A percentile compares a stretch with the other conserved stretches of the same genome.
Conservation (phyloP, 2,329 filamentous ascomycete species). For the Penicillium italicum region DNA sequence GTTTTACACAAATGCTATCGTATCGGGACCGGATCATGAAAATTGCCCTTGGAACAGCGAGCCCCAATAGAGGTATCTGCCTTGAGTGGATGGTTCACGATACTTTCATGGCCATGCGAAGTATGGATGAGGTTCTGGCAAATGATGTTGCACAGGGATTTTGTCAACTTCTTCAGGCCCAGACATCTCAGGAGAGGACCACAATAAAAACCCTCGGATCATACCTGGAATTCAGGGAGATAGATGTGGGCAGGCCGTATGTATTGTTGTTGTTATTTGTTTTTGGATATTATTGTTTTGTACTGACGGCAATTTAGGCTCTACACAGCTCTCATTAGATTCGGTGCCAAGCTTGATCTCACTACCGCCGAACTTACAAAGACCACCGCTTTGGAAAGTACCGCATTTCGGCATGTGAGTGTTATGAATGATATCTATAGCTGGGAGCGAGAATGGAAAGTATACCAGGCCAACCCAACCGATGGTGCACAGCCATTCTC, state of each 20-base stretch:
- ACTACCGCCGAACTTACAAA: constrained; percentile 3
- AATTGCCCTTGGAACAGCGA: constrained; percentile 5
- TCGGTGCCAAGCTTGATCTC: constrained; percentile 14
- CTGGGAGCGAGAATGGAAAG: constrained; percentile 20
- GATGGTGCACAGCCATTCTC: constrained; percentile 18
- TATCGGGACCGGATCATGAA: constrained; percentile 13
- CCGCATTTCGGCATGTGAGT: constrained; percentile 16
- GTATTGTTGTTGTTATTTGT: background rate
- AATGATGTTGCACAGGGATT: constrained; percentile 16
- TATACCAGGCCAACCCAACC: constrained; percentile 7
- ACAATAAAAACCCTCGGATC: constrained; percentile 12
- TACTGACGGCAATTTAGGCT: constrained; percentile 7
- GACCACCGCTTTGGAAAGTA: constrained; percentile 10
- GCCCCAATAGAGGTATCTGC: constrained; percentile 4
- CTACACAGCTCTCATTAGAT: constrained; percentile 19
- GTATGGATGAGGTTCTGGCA: constrained; percentile 9
- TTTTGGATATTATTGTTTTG: background rate
- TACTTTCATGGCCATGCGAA: constrained; percentile 11
- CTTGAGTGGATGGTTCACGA: constrained; percentile 19
- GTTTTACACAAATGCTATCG: constrained; percentile 12
- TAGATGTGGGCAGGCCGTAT: constrained; percentile 16
- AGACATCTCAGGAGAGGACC: constrained; percentile 12
- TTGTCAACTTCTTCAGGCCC: constrained; percentile 14
- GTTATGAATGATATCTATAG: constrained; percentile 21
- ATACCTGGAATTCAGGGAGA: constrained; percentile 16